phyloP scores from a whole-genome alignment of 495 filamentous ascomycete species.

The Massariosphaeria phaeospora region DNA sequence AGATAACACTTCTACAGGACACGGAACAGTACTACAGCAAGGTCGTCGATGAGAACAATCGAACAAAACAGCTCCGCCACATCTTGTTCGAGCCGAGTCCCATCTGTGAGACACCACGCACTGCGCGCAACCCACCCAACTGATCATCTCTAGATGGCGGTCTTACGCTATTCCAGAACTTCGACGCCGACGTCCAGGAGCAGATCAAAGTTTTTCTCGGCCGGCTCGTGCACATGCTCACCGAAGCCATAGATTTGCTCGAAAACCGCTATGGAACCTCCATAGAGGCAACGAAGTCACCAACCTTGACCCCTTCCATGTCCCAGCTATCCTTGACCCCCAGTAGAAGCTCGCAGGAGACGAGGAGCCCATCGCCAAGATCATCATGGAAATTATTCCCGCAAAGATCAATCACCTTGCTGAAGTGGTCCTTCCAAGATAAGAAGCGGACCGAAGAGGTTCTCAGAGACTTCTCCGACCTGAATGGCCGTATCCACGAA shows the following conservation, averaged over 20 bases:
- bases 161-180: constrained; percentile 12
- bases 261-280: constrained; percentile 6
- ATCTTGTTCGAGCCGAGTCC: constrained; percentile 2
- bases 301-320: background rate
- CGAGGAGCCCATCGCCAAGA: background rate
- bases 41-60: constrained; percentile 12
- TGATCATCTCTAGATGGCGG: no score
- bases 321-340: background rate
- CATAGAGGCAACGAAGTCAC: background rate
- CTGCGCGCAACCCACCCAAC: no score
- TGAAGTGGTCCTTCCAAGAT: constrained; percentile 38
- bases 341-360: background rate
- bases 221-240: constrained; percentile 1
- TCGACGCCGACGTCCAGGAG: constrained; percentile 15
- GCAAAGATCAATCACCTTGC: constrained; percentile 44
- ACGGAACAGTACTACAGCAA: constrained; percentile 3
- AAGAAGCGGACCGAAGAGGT: constrained; percentile 36
- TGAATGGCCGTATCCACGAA: constrained; percentile 35
- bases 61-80: constrained; percentile 9
- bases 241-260: constrained; percentile 17
- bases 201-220: constrained; percentile 18
- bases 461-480: constrained; percentile 32
- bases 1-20: background rate
- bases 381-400: background rate
- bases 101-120: no score